Percentiles rank a stretch among this genome's conserved stretches.
Evolutionary conservation across 495 filamentous ascomycete genomes (phyloP).

Genomic region (Cercophora samala): DNA sequence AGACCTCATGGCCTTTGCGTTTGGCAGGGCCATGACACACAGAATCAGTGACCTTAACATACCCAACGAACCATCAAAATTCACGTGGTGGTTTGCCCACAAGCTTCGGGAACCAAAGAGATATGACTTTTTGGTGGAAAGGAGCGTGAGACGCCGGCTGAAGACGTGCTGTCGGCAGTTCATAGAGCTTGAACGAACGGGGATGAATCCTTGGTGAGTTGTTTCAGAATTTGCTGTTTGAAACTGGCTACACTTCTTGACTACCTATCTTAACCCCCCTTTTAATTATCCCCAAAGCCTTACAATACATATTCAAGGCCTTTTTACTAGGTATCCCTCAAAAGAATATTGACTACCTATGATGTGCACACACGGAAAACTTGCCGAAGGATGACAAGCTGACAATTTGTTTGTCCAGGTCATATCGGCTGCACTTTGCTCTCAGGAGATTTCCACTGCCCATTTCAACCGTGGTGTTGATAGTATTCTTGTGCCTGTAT

Average conservation of each 20-base stretch:
- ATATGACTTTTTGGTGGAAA: not conserved
- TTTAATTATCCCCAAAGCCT: no score
- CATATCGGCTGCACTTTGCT: not conserved
- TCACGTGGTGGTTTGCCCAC: conserved; percentile 89
- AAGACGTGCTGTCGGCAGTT: not conserved
- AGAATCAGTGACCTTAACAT: conserved; percentile 47
- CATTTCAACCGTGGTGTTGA: not conserved
- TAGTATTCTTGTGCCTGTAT: not conserved
- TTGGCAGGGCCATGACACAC: not conserved
- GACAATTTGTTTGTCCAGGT: not conserved
- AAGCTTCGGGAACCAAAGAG: conserved; percentile 44
- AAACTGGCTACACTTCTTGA: no score
- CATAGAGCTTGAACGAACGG: not conserved
- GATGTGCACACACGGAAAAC: not conserved
- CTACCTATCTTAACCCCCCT: no score
- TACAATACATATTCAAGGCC: no score
- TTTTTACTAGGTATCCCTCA: no score
- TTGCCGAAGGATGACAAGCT: not conserved
- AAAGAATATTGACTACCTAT: no score
- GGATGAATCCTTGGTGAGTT: not conserved
- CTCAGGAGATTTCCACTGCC: not conserved
- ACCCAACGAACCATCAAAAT: conserved; percentile 60
- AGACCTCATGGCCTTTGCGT: not conserved
- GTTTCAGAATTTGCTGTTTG: no score
- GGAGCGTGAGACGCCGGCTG: not conserved